Conservation (phyloP, 176 grass and related monocot species). For the Leersia perrieri region DNA sequence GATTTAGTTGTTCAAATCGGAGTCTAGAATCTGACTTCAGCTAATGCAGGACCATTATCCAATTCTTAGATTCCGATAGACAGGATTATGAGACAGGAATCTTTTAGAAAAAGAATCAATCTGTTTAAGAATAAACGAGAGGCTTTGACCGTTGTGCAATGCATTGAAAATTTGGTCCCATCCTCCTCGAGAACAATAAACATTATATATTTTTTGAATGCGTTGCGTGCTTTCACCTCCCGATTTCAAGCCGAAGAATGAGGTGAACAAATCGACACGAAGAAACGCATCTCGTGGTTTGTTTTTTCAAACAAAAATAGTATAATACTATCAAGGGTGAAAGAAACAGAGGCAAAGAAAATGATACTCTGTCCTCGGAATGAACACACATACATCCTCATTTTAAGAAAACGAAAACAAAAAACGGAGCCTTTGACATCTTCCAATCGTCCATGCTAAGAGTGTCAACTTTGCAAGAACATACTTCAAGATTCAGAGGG, state of each 20-base stretch:
- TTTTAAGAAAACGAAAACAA: conserved; percentile 10
- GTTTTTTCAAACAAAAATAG: conserved; percentile 1
- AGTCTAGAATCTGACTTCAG: not conserved
- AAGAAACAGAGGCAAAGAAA: not conserved
- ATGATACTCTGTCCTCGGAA: not conserved
- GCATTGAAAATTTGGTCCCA: conserved; percentile 41
- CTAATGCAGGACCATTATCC: not conserved
- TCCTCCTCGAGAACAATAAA: conserved; percentile 44
- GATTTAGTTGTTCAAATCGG: conserved; percentile 15
- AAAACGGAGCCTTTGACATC: not conserved
- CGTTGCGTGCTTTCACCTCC: conserved; percentile 2
- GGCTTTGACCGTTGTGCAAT: conserved; percentile 48
- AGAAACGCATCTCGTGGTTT: conserved; percentile 31
- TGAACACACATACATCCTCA: not conserved
- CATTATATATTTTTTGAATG: conserved; percentile 23
- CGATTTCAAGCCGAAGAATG: conserved; percentile 32
- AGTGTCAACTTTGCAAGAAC: conserved; percentile 9
- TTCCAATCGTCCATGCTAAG: not conserved
- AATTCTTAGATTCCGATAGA: conserved; percentile 13
- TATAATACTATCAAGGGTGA: not conserved
- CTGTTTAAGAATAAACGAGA: conserved; percentile 37
- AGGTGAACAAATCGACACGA: conserved; percentile 38
- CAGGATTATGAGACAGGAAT: not conserved
- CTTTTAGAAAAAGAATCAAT: conserved; percentile 13
- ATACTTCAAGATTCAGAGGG: conserved; percentile 37